Conservation (phyloP, 2,329 filamentous ascomycete genomes). For the Verticillium isaacii region DNA sequence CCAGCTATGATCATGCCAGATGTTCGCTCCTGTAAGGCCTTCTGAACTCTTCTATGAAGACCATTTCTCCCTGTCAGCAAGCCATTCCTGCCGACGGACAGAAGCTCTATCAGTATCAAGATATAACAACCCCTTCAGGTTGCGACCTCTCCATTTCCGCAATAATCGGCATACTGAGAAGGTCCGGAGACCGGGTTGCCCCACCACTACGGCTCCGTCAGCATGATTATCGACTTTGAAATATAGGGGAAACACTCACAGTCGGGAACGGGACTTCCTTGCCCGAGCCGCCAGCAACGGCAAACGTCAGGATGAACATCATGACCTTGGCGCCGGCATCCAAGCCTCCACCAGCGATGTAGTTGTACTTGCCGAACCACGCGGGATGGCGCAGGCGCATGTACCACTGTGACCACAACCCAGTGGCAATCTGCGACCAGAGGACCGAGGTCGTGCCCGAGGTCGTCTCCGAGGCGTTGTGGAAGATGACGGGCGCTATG, state of each 20-base stretch:
- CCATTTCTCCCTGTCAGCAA: too few relatives aligned
- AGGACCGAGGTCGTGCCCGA: constrained; percentile 11
- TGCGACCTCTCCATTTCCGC: constrained; percentile 3
- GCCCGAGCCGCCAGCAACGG: constrained; percentile 14
- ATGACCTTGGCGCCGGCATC: constrained; percentile 16
- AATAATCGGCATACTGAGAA: constrained; percentile 11
- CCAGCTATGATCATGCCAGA: too few relatives aligned
- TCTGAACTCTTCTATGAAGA: too few relatives aligned
- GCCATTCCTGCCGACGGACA: too few relatives aligned
- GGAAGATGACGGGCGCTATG: constrained; percentile 9
- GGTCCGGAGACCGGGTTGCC: constrained; percentile 5
- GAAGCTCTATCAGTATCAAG: too few relatives aligned
- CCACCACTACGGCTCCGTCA: constrained; percentile 5
- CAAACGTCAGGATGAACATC: constrained; percentile 16
- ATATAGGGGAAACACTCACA: neutral
- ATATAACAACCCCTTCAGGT: neutral
- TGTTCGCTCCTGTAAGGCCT: too few relatives aligned
- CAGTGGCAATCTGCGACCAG: constrained; percentile 20
- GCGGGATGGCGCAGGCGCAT: constrained; percentile 17
- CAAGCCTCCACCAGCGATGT: constrained; percentile 13
- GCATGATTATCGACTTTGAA: neutral
- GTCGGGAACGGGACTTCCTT: constrained; percentile 12
- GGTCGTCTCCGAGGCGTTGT: constrained; percentile 9
- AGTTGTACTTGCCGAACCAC: constrained; percentile 22
- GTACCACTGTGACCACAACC: constrained; percentile 25